phyloP scores from a whole-genome alignment of 2,329 filamentous ascomycete genomes.

The Chalara sp. region DNA sequence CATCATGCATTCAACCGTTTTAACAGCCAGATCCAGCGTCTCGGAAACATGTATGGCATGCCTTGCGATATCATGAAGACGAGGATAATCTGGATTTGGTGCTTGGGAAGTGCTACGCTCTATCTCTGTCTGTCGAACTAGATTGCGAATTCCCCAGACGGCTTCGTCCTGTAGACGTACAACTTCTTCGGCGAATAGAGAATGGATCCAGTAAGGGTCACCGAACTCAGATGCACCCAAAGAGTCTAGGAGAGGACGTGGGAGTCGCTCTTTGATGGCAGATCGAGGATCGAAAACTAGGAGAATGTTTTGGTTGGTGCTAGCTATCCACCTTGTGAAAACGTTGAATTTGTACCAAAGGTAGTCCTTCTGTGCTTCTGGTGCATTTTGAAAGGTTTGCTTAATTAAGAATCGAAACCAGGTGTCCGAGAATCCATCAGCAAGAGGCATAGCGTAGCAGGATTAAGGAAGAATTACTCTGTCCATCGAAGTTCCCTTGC shows the following conservation, averaged over 20 bases:
- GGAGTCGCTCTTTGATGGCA: neutral
- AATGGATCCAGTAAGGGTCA: conserved; percentile 32
- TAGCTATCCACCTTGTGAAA: conserved; percentile 3
- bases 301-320: conserved; percentile 1
- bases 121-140: conserved; percentile 30
- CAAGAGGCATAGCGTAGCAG: no score
- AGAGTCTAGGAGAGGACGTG: neutral
- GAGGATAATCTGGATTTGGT: conserved; percentile 28
- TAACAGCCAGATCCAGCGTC: no score
- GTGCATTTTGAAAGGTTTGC: neutral
- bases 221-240: neutral
- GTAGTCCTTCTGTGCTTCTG: conserved; percentile 4
- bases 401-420: no score
- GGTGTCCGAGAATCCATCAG: no score
- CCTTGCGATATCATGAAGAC: conserved; percentile 24
- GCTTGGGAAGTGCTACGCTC: conserved; percentile 4
- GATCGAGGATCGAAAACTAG: neutral
- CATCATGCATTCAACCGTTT: no score
- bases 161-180: conserved; percentile 27
- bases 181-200: conserved; percentile 25
- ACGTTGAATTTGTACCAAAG: conserved; percentile 10
- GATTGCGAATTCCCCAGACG: conserved; percentile 34
- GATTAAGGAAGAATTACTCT: no score
- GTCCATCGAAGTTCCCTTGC: no score
- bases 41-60: no score